Percentiles rank a stretch among this genome's conserved stretches.
These are phyloP conservation scores for Notholithocarpus densiflorus DNA, from an alignment of 306 rosid genomes.

Conservation along the genomic window DNA sequence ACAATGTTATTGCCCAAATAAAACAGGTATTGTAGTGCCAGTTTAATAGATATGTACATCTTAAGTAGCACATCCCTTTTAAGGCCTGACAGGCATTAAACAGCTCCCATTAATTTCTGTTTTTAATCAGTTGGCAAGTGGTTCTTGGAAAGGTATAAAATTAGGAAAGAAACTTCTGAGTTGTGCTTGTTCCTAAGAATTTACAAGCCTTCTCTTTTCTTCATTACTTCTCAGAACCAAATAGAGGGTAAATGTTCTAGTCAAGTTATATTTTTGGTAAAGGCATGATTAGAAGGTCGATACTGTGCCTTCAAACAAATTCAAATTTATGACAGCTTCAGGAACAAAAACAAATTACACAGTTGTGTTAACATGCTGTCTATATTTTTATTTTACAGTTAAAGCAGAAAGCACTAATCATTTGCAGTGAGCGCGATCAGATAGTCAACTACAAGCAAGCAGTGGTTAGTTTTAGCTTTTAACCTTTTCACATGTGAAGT, in stretches of 20 bases:
- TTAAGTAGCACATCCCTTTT: neutral
- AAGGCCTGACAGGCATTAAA: neutral
- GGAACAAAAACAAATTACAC: neutral
- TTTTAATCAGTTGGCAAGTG: neutral
- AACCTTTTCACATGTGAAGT: neutral
- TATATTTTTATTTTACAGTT: conserved; percentile 31
- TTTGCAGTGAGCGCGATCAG: conserved; percentile 44
- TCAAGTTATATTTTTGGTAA: neutral
- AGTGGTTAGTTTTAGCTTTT: conserved; percentile 39
- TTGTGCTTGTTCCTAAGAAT: neutral
- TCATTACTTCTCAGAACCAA: neutral
- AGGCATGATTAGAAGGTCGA: neutral
- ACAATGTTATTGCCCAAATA: conserved; percentile 40
- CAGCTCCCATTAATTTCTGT: neutral
- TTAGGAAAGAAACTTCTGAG: neutral
- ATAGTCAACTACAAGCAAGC: conserved; percentile 45
- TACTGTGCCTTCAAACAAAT: neutral
- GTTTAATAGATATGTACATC: neutral
- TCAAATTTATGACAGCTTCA: neutral
- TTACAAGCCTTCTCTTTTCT: neutral
- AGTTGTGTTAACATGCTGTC: neutral
- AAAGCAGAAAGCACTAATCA: conserved; percentile 45
- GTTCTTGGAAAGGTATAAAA: neutral
- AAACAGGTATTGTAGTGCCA: conserved; percentile 31
- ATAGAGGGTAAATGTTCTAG: neutral